These are phyloP conservation scores for Cytauxzoon felis DNA, from an alignment of 169 alveolate species.

Conservation along the genomic window DNA sequence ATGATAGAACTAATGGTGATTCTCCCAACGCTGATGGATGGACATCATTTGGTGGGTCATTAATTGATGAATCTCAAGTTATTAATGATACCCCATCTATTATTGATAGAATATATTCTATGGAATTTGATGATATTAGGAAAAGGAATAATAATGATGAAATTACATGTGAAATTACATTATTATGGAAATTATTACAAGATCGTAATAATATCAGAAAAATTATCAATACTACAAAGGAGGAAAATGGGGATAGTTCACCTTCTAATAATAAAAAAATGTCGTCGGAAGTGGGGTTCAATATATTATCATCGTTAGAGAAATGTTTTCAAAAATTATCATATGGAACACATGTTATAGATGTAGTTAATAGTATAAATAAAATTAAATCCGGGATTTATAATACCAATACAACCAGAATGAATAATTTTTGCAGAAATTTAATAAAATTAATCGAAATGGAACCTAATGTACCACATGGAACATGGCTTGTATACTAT, in stretches of 20 bases:
- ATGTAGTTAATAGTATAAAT: slow-evolving; percentile 25
- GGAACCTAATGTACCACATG: slow-evolving; percentile 83
- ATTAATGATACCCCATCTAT: too few species aligned
- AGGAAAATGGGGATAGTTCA: slow-evolving; percentile 12
- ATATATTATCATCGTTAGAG: slow-evolving; percentile 40
- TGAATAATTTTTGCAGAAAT: slow-evolving; percentile 41
- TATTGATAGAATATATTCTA: too few species aligned
- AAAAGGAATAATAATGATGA: too few species aligned
- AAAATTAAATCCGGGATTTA: slow-evolving; percentile 9
- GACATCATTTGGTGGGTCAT: too few species aligned
- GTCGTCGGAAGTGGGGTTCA: too few species aligned
- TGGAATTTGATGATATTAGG: too few species aligned
- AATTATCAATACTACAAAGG: not conserved
- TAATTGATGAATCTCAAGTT: too few species aligned
- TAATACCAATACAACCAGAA: slow-evolving; percentile 6
- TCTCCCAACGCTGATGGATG: too few species aligned
- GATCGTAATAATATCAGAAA: not conserved
- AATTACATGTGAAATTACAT: not conserved
- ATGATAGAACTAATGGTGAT: too few species aligned
- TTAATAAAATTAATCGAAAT: slow-evolving; percentile 67
- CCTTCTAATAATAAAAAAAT: too few species aligned
- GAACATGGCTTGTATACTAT: slow-evolving; percentile 85
- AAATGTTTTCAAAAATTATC: slow-evolving; percentile 28
- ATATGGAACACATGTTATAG: slow-evolving; percentile 34
- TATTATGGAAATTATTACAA: not conserved